Conservation (phyloP, 148 eudicot genomes). For the Cornus suecica region DNA sequence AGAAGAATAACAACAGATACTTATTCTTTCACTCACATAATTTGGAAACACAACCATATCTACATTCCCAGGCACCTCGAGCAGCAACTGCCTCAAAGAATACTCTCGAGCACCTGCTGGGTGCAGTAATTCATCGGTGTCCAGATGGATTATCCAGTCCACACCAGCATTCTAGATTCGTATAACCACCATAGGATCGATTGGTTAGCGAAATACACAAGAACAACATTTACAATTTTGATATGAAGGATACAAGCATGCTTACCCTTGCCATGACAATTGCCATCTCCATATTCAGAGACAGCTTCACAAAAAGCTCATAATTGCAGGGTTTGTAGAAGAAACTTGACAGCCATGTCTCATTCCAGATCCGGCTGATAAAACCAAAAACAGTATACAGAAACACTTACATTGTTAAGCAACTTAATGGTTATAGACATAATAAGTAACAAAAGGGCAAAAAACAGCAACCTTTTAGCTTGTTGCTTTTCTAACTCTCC, state of each 20-base stretch:
- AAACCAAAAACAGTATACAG: conserved; percentile 11
- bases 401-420: not conserved
- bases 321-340: conserved; percentile 95
- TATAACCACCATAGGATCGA: not conserved
- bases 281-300: conserved; percentile 96
- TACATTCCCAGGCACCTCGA: conserved; percentile 74
- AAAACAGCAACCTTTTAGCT: conserved; percentile 65
- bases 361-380: conserved; percentile 89
- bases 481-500: conserved; percentile 80
- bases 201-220: not conserved
- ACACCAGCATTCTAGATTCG: conserved; percentile 51
- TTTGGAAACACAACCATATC: conserved; percentile 94
- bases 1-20: conserved; percentile 7
- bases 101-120: conserved; percentile 90
- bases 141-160: conserved; percentile 97
- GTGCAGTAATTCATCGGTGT: conserved; percentile 83
- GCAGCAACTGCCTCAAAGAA: conserved; percentile 74
- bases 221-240: not conserved
- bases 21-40: conserved; percentile 55
- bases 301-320: conserved; percentile 90
- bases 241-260: not conserved
- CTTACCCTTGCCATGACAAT: conserved; percentile 91
- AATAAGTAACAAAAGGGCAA: not conserved
- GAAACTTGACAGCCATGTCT: conserved; percentile 94
- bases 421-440: not conserved